A percentile compares a stretch with the other conserved stretches of the same genome.
phyloP scores from a whole-genome alignment of 306 rosid species.

The Prunus dulcis region DNA sequence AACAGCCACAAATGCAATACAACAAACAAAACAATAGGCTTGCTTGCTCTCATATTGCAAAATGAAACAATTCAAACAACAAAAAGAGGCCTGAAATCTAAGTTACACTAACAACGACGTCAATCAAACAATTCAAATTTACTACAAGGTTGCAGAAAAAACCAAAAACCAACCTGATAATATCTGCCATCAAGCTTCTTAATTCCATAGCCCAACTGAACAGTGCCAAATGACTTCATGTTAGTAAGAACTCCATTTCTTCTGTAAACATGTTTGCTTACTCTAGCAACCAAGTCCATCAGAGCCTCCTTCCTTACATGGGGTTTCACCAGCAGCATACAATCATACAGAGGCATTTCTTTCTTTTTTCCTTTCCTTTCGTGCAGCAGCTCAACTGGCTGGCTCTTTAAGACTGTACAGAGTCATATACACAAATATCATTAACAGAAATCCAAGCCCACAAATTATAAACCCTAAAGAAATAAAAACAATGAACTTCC shows the following conservation, averaged over 20 bases:
- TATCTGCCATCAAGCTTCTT: constrained; percentile 86
- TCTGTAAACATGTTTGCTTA: constrained; percentile 66
- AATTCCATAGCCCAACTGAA: constrained; percentile 89
- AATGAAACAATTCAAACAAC: background rate
- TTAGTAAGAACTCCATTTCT: constrained; percentile 78
- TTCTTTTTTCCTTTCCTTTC: background rate
- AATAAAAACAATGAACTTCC: too few relatives aligned
- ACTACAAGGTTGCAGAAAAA: background rate
- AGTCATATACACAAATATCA: background rate
- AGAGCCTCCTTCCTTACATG: constrained; percentile 47
- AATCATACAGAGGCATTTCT: constrained; percentile 76
- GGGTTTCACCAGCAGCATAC: constrained; percentile 80
- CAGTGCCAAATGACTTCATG: constrained; percentile 49
- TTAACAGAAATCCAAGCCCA: background rate
- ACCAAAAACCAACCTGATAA: constrained; percentile 51
- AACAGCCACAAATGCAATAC: background rate
- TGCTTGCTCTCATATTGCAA: background rate
- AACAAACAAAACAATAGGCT: background rate
- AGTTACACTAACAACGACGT: background rate
- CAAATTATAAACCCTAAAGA: background rate
- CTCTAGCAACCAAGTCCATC: constrained; percentile 58
- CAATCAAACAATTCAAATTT: background rate
- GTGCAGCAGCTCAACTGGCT: background rate
- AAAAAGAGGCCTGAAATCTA: background rate
- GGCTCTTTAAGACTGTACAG: background rate